phyloP scores from a whole-genome alignment of 352 stramenopile species.

The Phytophthora sp. region DNA sequence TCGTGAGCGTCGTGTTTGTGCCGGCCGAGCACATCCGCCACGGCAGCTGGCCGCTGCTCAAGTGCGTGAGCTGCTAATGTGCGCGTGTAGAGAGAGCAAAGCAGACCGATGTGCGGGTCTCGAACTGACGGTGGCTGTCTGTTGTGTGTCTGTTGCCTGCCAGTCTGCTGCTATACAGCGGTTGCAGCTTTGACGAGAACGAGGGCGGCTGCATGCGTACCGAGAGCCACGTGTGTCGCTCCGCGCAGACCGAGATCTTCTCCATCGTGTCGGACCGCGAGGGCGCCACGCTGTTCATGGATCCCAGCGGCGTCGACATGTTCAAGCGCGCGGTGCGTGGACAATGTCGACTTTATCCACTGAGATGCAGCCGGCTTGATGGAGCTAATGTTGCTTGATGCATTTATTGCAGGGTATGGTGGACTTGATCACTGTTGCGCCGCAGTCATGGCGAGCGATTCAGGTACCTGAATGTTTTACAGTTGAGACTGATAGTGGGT shows the following conservation, averaged over 20 bases:
- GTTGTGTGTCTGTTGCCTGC: conserved; percentile 1
- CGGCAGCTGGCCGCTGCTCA: conserved; percentile 84
- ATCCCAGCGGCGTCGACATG: conserved; percentile 82
- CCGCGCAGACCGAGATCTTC: conserved; percentile 85
- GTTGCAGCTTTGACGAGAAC: conserved; percentile 83
- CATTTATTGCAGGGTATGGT: conserved; percentile 55
- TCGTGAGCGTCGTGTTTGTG: conserved; percentile 84
- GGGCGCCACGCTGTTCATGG: conserved; percentile 84
- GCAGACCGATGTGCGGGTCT: neutral
- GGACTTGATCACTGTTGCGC: conserved; percentile 70
- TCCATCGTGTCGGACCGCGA: conserved; percentile 82
- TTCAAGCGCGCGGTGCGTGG: conserved; percentile 73
- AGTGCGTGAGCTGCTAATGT: conserved; percentile 56
- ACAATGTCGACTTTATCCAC: neutral
- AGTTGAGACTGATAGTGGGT: conserved; percentile 1
- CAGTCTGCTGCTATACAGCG: conserved; percentile 83
- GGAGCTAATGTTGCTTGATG: conserved; percentile 3
- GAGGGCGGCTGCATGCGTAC: conserved; percentile 52
- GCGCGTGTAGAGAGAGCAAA: conserved; percentile 20
- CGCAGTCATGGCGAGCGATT: conserved; percentile 81
- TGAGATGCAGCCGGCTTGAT: neutral
- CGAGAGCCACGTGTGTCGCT: conserved; percentile 69
- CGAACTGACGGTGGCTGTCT: conserved; percentile 4
- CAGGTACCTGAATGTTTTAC: conserved; percentile 58
- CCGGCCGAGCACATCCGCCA: conserved; percentile 67